Conservation (phyloP, 2,329 filamentous ascomycete species). For the Cercospora beticola region DNA sequence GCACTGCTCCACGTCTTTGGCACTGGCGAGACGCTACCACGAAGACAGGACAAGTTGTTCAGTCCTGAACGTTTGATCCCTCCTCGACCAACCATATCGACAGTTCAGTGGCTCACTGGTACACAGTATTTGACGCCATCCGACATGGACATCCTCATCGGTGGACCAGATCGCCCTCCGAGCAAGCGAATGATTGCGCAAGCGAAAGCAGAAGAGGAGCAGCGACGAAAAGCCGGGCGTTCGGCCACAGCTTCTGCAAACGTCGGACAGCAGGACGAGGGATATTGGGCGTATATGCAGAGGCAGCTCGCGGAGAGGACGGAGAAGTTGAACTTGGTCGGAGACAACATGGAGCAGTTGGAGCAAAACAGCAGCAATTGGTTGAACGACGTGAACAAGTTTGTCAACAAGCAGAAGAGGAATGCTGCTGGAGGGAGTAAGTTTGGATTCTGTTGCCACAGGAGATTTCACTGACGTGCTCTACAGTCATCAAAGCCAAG, state of each 20-base stretch:
- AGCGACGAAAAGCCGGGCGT: slow-evolving; percentile 43
- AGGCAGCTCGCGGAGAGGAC: slow-evolving; percentile 87
- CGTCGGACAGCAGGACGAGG: slow-evolving; percentile 52
- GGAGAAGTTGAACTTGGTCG: slow-evolving; percentile 78
- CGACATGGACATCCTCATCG: slow-evolving; percentile 88
- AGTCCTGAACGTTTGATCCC: slow-evolving; percentile 74
- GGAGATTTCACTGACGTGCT: slow-evolving; percentile 7
- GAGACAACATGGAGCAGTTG: slow-evolving; percentile 79
- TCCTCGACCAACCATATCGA: slow-evolving; percentile 86
- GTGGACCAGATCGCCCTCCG: slow-evolving; percentile 81
- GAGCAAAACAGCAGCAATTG: slow-evolving; percentile 79
- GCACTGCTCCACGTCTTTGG: slow-evolving; percentile 84
- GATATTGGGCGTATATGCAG: slow-evolving; percentile 75
- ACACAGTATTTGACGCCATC: slow-evolving; percentile 85
- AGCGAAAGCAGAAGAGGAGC: slow-evolving; percentile 69
- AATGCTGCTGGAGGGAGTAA: slow-evolving; percentile 69
- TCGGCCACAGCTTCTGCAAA: slow-evolving; percentile 37
- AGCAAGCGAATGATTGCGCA: slow-evolving; percentile 87
- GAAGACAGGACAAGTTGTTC: slow-evolving; percentile 68
- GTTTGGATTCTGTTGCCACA: slow-evolving; percentile 14
- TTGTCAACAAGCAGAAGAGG: slow-evolving; percentile 80
- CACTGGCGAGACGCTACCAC: slow-evolving; percentile 60
- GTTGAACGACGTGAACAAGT: slow-evolving; percentile 86
- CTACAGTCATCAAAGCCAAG: slow-evolving; percentile 33
- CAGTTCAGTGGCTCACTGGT: slow-evolving; percentile 93